Base-by-base conservation (phyloP, 148 eudicot species). In the Vaccinium myrtillus region DNA sequence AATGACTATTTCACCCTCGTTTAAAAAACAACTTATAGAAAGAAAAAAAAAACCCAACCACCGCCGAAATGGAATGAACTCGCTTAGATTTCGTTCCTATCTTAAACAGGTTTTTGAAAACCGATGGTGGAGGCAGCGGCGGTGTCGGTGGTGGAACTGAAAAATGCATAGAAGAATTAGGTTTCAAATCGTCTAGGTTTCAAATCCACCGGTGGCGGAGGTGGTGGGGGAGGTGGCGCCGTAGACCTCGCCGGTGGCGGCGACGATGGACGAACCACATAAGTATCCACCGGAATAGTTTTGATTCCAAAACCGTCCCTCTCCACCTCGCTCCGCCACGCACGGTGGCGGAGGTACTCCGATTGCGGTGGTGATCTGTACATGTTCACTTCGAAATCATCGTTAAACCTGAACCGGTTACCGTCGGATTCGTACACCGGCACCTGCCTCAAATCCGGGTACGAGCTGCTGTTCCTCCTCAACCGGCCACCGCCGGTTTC, bases 211-310 rank as follows among this genome's bases (percentile, higher is more conserved):
- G 78, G 39, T 3, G 83, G 82, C 19, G 88, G 81, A 84, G 92
- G 53, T 27, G 77, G 91, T 75, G 82, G 88, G 85, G 61, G 90
- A 80, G 77, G 84, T 1, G 85, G 80, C 16, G 74, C 16, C 6
- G 36, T 16, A 4, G 32, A 27, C 4, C 13, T 27, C 7, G 43
- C 6, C 15, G 18, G 36, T 6, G 65, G 67, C 1, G 74, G 74
- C 2, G 90, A 78, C 1, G 84, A 75, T 21, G 84, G 87, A 46
- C 84, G 78, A 5, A 67, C 86, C 19, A 83, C 90, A 49, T 83
- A 91, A 53, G 83, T 90, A 85, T 92, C 96, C 15, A 93, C 93
- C 75, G 88, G 91, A 76, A 90, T 90, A 30, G 90, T 92, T 85
- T 88, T 90, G 4, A 84, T 86, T n/a, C 81, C 84, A 6, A 75